These are phyloP conservation scores for Penstemon barbatus DNA, from an alignment of 257 asterid species.

Conservation along the genomic window DNA sequence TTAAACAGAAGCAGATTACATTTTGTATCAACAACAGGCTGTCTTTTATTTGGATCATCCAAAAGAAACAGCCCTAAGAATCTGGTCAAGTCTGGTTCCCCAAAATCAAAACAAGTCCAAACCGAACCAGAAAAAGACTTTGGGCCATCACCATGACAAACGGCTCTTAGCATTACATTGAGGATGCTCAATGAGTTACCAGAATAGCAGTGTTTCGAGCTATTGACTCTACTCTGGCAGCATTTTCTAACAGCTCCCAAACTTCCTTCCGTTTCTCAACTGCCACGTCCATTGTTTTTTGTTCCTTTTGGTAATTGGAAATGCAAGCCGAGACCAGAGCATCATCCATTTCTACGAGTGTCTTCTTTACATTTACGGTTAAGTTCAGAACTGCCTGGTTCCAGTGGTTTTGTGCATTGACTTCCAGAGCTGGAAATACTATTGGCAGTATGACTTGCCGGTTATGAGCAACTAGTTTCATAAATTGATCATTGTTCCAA, in stretches of 20 bases:
- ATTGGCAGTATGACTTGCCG: conserved; percentile 51
- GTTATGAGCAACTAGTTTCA: conserved; percentile 49
- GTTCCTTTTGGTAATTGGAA: conserved; percentile 35
- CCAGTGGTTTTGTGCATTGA: conserved; percentile 48
- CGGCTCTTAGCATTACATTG: conserved; percentile 30
- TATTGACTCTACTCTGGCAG: conserved; percentile 41
- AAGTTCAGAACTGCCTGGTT: conserved; percentile 46
- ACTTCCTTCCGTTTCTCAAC: conserved; percentile 38
- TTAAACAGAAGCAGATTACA: conserved; percentile 24
- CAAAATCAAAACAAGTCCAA: neutral
- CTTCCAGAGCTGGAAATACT: conserved; percentile 49
- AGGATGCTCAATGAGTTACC: conserved; percentile 47
- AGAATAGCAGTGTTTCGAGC: conserved; percentile 57
- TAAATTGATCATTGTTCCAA: conserved; percentile 47
- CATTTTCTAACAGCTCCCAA: conserved; percentile 43
- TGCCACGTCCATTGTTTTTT: conserved; percentile 26
- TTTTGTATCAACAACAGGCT: conserved; percentile 26
- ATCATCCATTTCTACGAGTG: conserved; percentile 44
- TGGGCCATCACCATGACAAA: neutral
- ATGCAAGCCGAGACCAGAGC: conserved; percentile 20
- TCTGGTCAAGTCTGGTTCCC: neutral
- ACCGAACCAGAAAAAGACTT: conserved; percentile 9
- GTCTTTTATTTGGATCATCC: conserved; percentile 15
- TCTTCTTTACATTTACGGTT: conserved; percentile 42
- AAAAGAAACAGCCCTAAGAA: neutral